Base-by-base conservation (phyloP, 225 moss, liverwort and hornwort species). In the Bryum argenteum region DNA sequence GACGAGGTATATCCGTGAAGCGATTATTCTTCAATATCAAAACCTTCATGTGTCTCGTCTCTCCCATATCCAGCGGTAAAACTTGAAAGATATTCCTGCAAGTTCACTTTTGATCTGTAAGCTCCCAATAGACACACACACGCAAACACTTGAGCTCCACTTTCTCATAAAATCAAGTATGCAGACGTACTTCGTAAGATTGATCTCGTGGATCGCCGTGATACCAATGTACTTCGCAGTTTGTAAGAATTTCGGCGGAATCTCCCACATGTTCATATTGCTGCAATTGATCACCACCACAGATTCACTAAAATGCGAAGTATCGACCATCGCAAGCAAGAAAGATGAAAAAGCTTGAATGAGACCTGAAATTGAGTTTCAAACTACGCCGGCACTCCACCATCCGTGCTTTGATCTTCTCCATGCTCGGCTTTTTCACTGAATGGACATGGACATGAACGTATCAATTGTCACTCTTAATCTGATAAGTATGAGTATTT, bases 301-400 rank as follows among this genome's bases (percentile, higher is more conserved):
- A 15, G 0, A 16, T 17, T 78, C 42, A 58, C 24, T 18, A 4
- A 75, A 5, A 48, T 16, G 48, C 17, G 16, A 16, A 48, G 48
- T 33, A 33, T 33, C 33, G 33, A 33, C 33, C 33, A 33, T 33
- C 1, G 4, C 33, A 33, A 3, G 33, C 33, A 21, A 71, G 23
- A 21, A 65, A 15, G 58, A 64, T 24, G 59, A 59, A 39, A 78
- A 16, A 39, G 37, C 64, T 64, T 14, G 47, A 24, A 12, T 23
- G 8, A 40, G 37, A 85, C 90, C 90, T 91, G 60, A 93, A 89
- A 81, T 93, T 88, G 44, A 93, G 81, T 65, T 79, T 83, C 10
- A 87, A 89, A 77, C 80, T 93, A 66, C 91, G 85, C 16, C 93
- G 87, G 22, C 87, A 89, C 63, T 91, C 91, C 59, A 93, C 93